A percentile compares a stretch with the other conserved stretches of the same genome.
Evolutionary conservation across 768 basidiomycete genomes (phyloP).

Genomic region (Crepidotus variabilis): DNA sequence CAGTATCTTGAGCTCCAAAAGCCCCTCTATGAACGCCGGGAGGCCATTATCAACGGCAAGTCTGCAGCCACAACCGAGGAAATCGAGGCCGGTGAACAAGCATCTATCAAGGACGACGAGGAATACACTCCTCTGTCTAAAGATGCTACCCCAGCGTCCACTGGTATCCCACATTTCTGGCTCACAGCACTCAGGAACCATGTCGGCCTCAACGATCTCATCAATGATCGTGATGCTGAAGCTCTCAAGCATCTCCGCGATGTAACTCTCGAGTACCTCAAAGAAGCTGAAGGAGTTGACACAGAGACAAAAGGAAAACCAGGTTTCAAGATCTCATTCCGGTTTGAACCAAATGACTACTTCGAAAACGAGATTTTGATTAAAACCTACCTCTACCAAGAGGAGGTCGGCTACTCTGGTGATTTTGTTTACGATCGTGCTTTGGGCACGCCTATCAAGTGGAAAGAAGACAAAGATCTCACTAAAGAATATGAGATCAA

Average conservation of each 20-base stretch:
- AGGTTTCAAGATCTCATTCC: slow-evolving; percentile 90
- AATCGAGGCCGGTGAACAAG: slow-evolving; percentile 73
- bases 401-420: slow-evolving; percentile 91
- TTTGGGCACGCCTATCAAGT: slow-evolving; percentile 89
- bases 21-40: slow-evolving; percentile 85
- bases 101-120: slow-evolving; percentile 71
- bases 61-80: slow-evolving; percentile 75
- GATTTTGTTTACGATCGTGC: slow-evolving; percentile 97
- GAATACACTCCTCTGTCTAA: slow-evolving; percentile 61
- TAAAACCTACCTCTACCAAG: slow-evolving; percentile 93
- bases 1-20: slow-evolving; percentile 75
- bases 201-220: slow-evolving; percentile 76
- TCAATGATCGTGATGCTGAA: slow-evolving; percentile 88
- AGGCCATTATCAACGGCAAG: slow-evolving; percentile 77
- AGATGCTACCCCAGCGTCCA: slow-evolving; percentile 37
- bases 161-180: slow-evolving; percentile 94
- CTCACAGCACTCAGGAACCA: slow-evolving; percentile 95
- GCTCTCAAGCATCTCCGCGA: slow-evolving; percentile 84
- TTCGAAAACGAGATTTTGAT: slow-evolving; percentile 81
- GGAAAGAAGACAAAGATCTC: slow-evolving; percentile 98
- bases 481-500: slow-evolving; percentile 98
- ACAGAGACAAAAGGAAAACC: slow-evolving; percentile 60
- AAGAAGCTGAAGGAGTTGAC: slow-evolving; percentile 32
- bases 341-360: slow-evolving; percentile 79
- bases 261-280: slow-evolving; percentile 75